Evolutionary conservation across 2,329 filamentous ascomycete genomes (phyloP).

Genomic region (Claviceps cyperi): DNA sequence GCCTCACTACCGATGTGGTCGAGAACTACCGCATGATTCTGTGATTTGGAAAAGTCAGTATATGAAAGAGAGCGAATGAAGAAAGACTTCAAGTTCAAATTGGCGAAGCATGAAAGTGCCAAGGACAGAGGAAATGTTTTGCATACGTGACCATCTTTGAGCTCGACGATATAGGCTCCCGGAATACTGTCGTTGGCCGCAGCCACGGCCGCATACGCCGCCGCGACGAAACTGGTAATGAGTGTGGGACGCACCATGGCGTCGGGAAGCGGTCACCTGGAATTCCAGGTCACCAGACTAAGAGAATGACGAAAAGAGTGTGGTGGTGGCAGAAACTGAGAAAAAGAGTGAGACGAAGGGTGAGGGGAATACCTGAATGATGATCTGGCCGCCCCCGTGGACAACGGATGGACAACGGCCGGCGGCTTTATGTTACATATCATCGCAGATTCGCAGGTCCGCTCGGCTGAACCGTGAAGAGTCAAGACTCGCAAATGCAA

Average conservation of each 20-base stretch:
- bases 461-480: too few relatives aligned
- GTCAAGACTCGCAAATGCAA: neutral
- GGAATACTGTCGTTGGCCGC: conserved; percentile 20
- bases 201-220: conserved; percentile 16
- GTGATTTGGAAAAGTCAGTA: neutral
- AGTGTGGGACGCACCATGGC: conserved; percentile 7
- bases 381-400: too few relatives aligned
- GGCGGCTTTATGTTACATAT: neutral
- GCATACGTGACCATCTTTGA: conserved; percentile 32
- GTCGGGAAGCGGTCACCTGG: neutral
- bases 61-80: too few relatives aligned
- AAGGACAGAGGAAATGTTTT: neutral
- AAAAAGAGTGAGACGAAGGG: neutral
- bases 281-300: neutral
- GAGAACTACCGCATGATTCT: conserved; percentile 3
- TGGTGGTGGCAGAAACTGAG: neutral
- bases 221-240: conserved; percentile 7
- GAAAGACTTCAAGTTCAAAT: neutral
- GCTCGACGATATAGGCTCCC: conserved; percentile 39
- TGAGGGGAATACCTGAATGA: too few relatives aligned
- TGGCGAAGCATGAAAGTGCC: too few relatives aligned
- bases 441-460: neutral
- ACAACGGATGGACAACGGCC: too few relatives aligned
- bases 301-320: neutral
- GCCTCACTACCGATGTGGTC: conserved; percentile 13